These are phyloP conservation scores for Fusarium lateritium DNA, from an alignment of 2,329 filamentous ascomycete species.

Conservation along the genomic window DNA sequence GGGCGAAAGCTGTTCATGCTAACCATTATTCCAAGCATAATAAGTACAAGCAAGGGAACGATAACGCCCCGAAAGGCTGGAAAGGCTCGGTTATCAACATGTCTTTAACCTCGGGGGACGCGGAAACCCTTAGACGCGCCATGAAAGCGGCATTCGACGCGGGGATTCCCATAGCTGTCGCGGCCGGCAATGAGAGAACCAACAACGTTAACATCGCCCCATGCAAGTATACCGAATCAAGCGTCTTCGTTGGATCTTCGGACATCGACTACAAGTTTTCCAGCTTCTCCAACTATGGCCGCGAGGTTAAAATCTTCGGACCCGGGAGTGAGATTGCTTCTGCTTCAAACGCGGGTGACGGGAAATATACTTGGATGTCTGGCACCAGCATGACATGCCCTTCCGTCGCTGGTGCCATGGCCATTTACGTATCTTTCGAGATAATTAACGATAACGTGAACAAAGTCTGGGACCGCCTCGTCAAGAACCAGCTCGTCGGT, in stretches of 20 bases:
- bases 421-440: conserved; percentile 2
- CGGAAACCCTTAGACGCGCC: neutral
- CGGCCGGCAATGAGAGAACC: neutral
- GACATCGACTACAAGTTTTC: too few species aligned
- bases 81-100: conserved; percentile 13
- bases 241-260: too few species aligned
- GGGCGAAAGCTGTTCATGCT: too few species aligned
- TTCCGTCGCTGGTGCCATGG: conserved; percentile 8
- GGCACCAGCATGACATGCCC: conserved; percentile 12
- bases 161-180: conserved; percentile 17
- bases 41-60: neutral
- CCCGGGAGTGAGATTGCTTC: too few species aligned
- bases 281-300: too few species aligned
- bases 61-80: neutral
- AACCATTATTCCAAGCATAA: neutral
- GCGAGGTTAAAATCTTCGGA: too few species aligned
- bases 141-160: neutral
- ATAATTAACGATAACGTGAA: neutral
- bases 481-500: too few species aligned
- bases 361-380: too few species aligned
- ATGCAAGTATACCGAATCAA: too few species aligned
- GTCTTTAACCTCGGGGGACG: neutral
- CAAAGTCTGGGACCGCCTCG: neutral
- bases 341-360: too few species aligned
- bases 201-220: too few species aligned